Percentiles rank a stretch among this genome's conserved stretches.
Conservation (phyloP, 1,139 yeast species). For the Saccharomyces hybrid region DNA sequence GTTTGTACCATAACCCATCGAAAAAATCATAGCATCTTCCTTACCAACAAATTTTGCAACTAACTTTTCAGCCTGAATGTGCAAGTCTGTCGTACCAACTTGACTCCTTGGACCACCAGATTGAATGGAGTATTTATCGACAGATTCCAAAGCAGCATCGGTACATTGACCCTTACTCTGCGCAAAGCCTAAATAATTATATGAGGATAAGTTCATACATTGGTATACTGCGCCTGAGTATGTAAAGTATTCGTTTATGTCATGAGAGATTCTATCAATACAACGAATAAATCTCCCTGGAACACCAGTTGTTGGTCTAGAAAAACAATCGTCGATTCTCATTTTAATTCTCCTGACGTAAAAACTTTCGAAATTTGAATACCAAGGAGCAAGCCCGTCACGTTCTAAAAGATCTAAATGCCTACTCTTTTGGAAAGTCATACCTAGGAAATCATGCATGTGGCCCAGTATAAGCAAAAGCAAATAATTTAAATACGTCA, state of each 20-base stretch:
- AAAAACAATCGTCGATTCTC: conserved; percentile 89
- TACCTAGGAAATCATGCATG: conserved; percentile 79
- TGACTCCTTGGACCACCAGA: conserved; percentile 70
- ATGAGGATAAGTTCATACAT: conserved; percentile 81
- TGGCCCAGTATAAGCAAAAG: conserved; percentile 83
- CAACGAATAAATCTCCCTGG: conserved; percentile 89
- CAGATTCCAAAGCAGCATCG: conserved; percentile 57
- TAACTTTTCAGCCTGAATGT: conserved; percentile 61
- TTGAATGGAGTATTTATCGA: conserved; percentile 65
- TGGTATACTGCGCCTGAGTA: conserved; percentile 70
- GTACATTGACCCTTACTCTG: conserved; percentile 92
- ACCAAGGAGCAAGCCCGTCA: conserved; percentile 95
- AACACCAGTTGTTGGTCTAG: conserved; percentile 91
- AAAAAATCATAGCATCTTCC: conserved; percentile 76
- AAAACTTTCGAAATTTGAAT: conserved; percentile 86
- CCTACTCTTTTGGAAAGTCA: conserved; percentile 56
- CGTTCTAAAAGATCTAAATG: conserved; percentile 63
- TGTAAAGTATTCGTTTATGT: conserved; percentile 49
- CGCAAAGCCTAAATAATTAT: conserved; percentile 93
- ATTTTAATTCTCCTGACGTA: conserved; percentile 85
- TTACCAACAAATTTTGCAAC: conserved; percentile 86
- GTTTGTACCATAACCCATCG: conserved; percentile 96
- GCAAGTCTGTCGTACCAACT: conserved; percentile 74
- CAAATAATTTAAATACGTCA: conserved; percentile 79
- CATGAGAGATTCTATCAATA: conserved; percentile 62